Base-by-base conservation (phyloP, 306 rosid genomes). In the Castanospermum australe region DNA sequence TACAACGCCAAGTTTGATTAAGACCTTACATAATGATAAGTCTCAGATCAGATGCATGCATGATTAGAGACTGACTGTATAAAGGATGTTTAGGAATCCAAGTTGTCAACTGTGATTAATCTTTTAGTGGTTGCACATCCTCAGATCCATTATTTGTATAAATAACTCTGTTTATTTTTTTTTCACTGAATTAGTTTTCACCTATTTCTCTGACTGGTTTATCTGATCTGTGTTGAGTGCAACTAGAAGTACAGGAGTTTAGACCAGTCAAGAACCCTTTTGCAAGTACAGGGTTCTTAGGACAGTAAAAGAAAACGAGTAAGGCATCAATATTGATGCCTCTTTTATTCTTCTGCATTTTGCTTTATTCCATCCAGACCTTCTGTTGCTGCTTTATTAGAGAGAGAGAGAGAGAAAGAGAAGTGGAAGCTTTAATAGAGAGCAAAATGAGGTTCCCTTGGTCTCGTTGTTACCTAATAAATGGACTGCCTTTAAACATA, bases 301-400 rank as follows among this genome's bases (percentile, higher is more conserved):
- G 25, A 78, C 20, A 4, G 55, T 33, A 48, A 64, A 76, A 66
- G 83, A 70, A 72, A 65, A 72, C 7, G 44, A 56, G 60, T 9
- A 51, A 54, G 82, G 87, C 86, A 84, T 88, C 77, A 69, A 44
- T 22, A 56, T 54, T 38, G 79, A 68, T 47, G 72, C 79, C 54
- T 73, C 72, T 74, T 79, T 77, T 76, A 35, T 60, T 55, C 39
- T 50, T 2, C 71, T 33, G 14, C 65, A 73, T 57, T 42, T 68
- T 72, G 45, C 83, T 83, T 80, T 85, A 85, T 85, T 84, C 90
- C 84, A 63, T 84, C 90, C 84, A 63, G 50, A 44, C 72, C 85
- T 83, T 79, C 77, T 64, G 52, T 60, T 1, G 68, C 71, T 75
- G 32, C 88, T 84, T 82, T 85, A 73, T 42, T 42, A 35, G 59